These are phyloP conservation scores for Ceratobasidium sp. DNA, from an alignment of 1,284 basidiomycete species.

Conservation along the genomic window DNA sequence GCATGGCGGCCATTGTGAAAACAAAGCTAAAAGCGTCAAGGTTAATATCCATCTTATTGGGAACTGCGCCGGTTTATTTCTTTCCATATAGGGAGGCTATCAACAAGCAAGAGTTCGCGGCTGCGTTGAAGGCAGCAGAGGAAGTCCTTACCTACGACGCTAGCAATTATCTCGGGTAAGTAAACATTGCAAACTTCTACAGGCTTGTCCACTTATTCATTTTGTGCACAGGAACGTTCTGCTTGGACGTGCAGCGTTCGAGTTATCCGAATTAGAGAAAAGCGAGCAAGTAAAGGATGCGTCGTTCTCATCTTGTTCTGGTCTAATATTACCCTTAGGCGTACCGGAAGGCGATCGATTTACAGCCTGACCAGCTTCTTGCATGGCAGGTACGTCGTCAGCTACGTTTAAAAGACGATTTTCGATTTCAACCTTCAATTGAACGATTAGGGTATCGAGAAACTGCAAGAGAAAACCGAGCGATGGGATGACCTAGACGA, in stretches of 20 bases:
- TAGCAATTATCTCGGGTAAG: slow-evolving; percentile 83
- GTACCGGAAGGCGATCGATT: slow-evolving; percentile 76
- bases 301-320: slow-evolving; percentile 32
- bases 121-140: slow-evolving; percentile 73
- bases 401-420: not conserved
- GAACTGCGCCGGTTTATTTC: not conserved
- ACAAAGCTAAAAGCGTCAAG: slow-evolving; percentile 79
- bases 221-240: slow-evolving; percentile 77
- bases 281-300: slow-evolving; percentile 77
- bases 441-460: slow-evolving; percentile 68
- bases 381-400: slow-evolving; percentile 76
- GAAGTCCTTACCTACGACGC: slow-evolving; percentile 77
- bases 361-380: slow-evolving; percentile 70
- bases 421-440: slow-evolving; percentile 1
- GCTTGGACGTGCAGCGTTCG: slow-evolving; percentile 77
- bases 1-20: slow-evolving; percentile 64
- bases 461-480: slow-evolving; percentile 72
- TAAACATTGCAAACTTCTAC: slow-evolving; percentile 29
- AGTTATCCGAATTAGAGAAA: slow-evolving; percentile 72
- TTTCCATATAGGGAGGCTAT: slow-evolving; percentile 67
- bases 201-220: not conserved
- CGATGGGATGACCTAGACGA: slow-evolving; percentile 71
- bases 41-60: not conserved
- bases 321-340: slow-evolving; percentile 59
- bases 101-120: slow-evolving; percentile 75